A percentile compares a stretch with the other conserved stretches of the same genome.
phyloP scores from a whole-genome alignment of 495 filamentous ascomycete species.

The Aspergillus panamensis region DNA sequence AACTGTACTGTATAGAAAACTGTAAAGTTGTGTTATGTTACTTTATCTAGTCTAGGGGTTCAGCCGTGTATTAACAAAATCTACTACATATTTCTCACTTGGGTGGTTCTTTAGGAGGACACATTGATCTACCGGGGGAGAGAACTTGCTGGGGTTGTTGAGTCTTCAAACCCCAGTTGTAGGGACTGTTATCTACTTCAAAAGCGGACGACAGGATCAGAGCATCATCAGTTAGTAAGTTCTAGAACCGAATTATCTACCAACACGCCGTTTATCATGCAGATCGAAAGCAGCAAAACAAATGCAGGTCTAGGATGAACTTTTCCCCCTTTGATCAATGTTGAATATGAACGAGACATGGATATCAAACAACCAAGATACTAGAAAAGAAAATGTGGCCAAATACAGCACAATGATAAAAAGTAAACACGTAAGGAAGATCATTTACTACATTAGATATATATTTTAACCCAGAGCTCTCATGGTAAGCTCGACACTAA shows the following conservation, averaged over 20 bases:
- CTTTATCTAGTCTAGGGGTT: slow-evolving; percentile 13
- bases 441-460: slow-evolving; percentile 4
- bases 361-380: slow-evolving; percentile 31
- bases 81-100: no score
- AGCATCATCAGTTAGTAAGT: neutral
- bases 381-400: slow-evolving; percentile 18
- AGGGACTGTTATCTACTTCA: no score
- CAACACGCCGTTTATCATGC: neutral
- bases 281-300: slow-evolving; percentile 1
- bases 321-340: slow-evolving; percentile 20
- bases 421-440: slow-evolving; percentile 5
- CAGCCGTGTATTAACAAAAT: slow-evolving; percentile 12
- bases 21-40: slow-evolving; percentile 27
- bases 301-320: slow-evolving; percentile 8
- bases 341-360: slow-evolving; percentile 27
- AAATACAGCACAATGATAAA: slow-evolving; percentile 19
- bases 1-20: slow-evolving; percentile 40
- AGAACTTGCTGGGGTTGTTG: no score
- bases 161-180: no score
- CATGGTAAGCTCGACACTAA: slow-evolving; percentile 47
- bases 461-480: slow-evolving; percentile 42
- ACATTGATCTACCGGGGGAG: no score
- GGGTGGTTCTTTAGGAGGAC: no score
- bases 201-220: neutral
- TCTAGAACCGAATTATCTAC: neutral